These are phyloP conservation scores for Aspergillus diversus DNA, from an alignment of 495 filamentous ascomycete genomes.

Conservation along the genomic window DNA sequence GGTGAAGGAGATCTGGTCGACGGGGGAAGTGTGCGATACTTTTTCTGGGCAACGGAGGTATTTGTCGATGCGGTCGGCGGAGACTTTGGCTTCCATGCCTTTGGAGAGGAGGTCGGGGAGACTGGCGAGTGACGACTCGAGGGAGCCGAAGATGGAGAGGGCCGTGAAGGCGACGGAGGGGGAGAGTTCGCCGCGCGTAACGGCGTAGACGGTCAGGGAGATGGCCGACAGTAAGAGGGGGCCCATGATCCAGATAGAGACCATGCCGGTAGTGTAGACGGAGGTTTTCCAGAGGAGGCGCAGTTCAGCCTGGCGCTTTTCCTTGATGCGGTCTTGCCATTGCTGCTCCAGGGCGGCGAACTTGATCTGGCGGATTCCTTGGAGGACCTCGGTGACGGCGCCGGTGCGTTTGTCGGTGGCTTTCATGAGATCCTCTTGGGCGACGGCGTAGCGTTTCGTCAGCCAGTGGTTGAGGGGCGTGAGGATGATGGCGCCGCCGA, in stretches of 20 bases:
- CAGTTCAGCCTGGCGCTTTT: constrained; percentile 68
- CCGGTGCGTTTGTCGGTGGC: constrained; percentile 76
- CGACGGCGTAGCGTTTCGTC: constrained; percentile 65
- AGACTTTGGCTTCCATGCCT: constrained; percentile 70
- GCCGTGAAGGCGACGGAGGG: constrained; percentile 83
- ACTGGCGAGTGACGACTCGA: constrained; percentile 71
- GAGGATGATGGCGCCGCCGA: constrained; percentile 63
- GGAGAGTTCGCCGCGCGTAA: constrained; percentile 61
- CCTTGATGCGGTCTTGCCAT: constrained; percentile 77
- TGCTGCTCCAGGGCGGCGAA: constrained; percentile 80
- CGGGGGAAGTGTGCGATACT: constrained; percentile 54
- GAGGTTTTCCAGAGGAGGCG: constrained; percentile 67
- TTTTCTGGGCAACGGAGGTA: constrained; percentile 74
- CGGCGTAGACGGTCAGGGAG: constrained; percentile 69
- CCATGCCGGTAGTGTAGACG: constrained; percentile 53
- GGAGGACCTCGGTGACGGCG: constrained; percentile 77
- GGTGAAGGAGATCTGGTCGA: constrained; percentile 63
- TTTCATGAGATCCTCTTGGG: constrained; percentile 79
- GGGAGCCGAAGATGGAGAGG: constrained; percentile 69
- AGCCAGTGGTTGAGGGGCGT: constrained; percentile 71
- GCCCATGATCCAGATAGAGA: constrained; percentile 72
- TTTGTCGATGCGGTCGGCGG: constrained; percentile 71
- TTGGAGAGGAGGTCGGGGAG: constrained; percentile 76
- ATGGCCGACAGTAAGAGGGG: constrained; percentile 75
- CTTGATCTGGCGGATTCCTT: constrained; percentile 87